Conservation (phyloP, 116 monocot genomes). For the Cymodocea nodosa region DNA sequence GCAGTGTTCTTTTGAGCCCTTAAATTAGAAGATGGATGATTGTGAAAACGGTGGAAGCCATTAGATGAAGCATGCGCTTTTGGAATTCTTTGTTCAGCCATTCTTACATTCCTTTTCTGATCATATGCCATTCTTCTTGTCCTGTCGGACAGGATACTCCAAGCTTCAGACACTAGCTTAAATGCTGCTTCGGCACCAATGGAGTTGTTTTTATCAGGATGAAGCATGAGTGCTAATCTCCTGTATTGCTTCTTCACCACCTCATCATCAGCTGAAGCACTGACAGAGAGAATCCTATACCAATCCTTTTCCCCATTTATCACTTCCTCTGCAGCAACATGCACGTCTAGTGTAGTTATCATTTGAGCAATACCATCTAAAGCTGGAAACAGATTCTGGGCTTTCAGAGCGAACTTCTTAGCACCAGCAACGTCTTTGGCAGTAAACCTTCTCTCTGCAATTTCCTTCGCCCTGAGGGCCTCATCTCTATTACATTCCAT, state of each 20-base stretch:
- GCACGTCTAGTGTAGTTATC: constrained; percentile 43
- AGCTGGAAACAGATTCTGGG: constrained; percentile 44
- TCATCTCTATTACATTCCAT: constrained; percentile 78
- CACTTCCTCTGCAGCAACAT: constrained; percentile 24
- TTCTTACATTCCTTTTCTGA: constrained; percentile 31
- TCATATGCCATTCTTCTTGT: constrained; percentile 41
- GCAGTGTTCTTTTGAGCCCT: constrained; percentile 23
- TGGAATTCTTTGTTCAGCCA: constrained; percentile 20
- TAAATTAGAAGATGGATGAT: constrained; percentile 15
- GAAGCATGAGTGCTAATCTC: constrained; percentile 49
- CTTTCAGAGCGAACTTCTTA: constrained; percentile 58
- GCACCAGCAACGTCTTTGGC: constrained; percentile 49
- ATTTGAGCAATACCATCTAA: constrained; percentile 49
- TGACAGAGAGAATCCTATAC: constrained; percentile 41
- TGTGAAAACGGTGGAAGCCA: constrained; percentile 31
- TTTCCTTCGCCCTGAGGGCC: constrained; percentile 48
- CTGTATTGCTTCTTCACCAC: constrained; percentile 55
- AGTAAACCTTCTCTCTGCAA: constrained; percentile 49
- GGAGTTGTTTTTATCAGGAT: constrained; percentile 70
- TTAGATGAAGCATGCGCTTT: constrained; percentile 16
- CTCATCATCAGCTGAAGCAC: constrained; percentile 49
- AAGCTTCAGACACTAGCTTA: constrained; percentile 60
- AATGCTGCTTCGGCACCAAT: constrained; percentile 66
- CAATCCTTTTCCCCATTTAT: constrained; percentile 53
- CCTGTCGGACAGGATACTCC: constrained; percentile 56